Evolutionary conservation across 2,329 filamentous ascomycete species (phyloP).

Genomic region (Paraconiothyrium sp.): DNA sequence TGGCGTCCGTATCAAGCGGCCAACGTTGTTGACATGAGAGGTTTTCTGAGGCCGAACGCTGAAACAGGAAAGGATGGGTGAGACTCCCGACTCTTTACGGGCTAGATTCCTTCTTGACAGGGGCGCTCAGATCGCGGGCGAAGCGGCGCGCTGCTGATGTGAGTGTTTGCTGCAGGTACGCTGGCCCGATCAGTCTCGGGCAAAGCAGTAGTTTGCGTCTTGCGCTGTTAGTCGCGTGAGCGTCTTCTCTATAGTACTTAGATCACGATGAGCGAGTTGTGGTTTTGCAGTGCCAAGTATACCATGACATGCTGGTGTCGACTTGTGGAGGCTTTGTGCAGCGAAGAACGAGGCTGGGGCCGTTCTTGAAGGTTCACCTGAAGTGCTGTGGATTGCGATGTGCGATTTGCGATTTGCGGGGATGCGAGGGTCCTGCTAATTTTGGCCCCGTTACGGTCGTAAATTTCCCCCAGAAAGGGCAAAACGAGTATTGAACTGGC

Average conservation of each 20-base stretch:
- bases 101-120: background rate
- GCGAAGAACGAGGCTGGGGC: constrained; percentile 2
- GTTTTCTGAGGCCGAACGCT: background rate
- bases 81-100: constrained; percentile 6
- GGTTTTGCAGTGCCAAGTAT: background rate
- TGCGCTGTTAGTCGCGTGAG: constrained; percentile 3
- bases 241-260: background rate
- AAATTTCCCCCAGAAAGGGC: background rate
- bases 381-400: background rate
- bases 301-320: background rate
- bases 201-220: background rate
- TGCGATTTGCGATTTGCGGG: background rate
- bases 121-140: constrained; percentile 8
- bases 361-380: background rate
- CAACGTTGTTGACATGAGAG: constrained; percentile 6
- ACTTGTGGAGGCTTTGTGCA: constrained; percentile 13
- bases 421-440: background rate
- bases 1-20: background rate
- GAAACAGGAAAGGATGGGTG: constrained; percentile 9
- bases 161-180: constrained; percentile 12
- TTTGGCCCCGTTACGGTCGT: constrained; percentile 5
- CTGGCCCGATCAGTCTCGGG: background rate
- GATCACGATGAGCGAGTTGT: background rate
- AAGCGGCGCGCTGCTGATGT: background rate
- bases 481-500: background rate